A percentile compares a stretch with the other conserved stretches of the same genome.
Evolutionary conservation across 805 yeast genomes (phyloP).

Genomic region (Debaryomyces hansenii): DNA sequence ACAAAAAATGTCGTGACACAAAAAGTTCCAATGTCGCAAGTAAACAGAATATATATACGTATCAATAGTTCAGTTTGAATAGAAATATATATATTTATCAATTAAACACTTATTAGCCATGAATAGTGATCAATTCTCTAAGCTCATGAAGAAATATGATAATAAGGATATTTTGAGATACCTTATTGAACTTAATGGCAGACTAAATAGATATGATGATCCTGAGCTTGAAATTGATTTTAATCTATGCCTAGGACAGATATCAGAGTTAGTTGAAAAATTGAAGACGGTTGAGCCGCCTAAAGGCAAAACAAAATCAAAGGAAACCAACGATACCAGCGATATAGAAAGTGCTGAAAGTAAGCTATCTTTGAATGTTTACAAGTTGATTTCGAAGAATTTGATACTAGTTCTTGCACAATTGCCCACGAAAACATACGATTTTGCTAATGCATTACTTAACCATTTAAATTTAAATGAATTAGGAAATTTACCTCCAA

Average conservation of each 20-base stretch:
- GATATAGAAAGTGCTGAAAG: neutral
- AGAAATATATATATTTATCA: neutral
- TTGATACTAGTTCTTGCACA: constrained; percentile 25
- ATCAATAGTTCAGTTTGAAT: neutral
- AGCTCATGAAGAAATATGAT: constrained; percentile 13
- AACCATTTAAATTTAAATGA: constrained; percentile 22
- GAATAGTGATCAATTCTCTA: constrained; percentile 4
- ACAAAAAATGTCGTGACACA: neutral
- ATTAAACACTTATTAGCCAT: neutral
- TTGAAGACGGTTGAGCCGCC: constrained; percentile 14
- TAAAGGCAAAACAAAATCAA: neutral
- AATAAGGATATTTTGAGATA: constrained; percentile 18
- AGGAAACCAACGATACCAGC: neutral
- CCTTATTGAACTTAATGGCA: constrained; percentile 19
- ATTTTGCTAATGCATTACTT: constrained; percentile 35
- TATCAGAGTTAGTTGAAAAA: constrained; percentile 25
- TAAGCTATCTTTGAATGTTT: constrained; percentile 16
- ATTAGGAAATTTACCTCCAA: constrained; percentile 13
- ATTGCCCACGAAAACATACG: constrained; percentile 36
- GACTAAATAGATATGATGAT: constrained; percentile 9
- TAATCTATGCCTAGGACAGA: constrained; percentile 17
- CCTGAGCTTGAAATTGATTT: constrained; percentile 12
- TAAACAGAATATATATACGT: neutral
- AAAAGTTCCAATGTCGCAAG: neutral
- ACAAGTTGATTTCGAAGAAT: constrained; percentile 29